A percentile compares a stretch with the other conserved stretches of the same genome.
These are phyloP conservation scores for Taphrina confusa DNA, from an alignment of 1,139 yeast genomes.

Conservation along the genomic window DNA sequence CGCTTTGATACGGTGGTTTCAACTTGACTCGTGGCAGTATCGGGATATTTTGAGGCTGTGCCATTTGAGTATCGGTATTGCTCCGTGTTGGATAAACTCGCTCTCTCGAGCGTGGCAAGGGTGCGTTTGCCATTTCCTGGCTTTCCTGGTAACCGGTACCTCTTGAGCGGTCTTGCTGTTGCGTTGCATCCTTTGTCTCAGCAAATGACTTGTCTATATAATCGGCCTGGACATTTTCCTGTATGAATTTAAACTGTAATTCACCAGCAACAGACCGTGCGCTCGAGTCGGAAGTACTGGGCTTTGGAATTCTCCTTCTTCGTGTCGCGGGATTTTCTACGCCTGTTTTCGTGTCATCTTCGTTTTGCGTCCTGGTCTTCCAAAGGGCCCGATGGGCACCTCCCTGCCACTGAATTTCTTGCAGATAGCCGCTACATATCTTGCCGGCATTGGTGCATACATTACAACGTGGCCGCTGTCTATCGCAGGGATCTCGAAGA, in stretches of 20 bases:
- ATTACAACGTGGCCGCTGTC: constrained; percentile 17
- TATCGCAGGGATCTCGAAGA: neutral
- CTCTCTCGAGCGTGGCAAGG: too few relatives aligned
- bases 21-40: too few relatives aligned
- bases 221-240: constrained; percentile 9
- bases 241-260: neutral
- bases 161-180: too few relatives aligned
- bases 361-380: neutral
- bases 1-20: too few relatives aligned
- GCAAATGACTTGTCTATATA: constrained; percentile 9
- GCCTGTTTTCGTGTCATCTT: neutral
- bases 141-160: too few relatives aligned
- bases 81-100: too few relatives aligned
- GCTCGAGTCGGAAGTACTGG: neutral
- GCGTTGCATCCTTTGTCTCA: neutral
- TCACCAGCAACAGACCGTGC: neutral
- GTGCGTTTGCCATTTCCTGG: too few relatives aligned
- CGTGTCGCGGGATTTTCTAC: neutral
- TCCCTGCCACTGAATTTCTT: constrained; percentile 15
- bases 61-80: too few relatives aligned
- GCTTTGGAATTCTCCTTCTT: neutral
- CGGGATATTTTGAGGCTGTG: too few relatives aligned
- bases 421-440: constrained; percentile 10
- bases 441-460: constrained; percentile 15
- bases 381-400: constrained; percentile 11